A percentile compares a stretch with the other conserved stretches of the same genome.
These are phyloP conservation scores for Cyclocybe aegerita DNA, from an alignment of 768 basidiomycete genomes.

Conservation along the genomic window DNA sequence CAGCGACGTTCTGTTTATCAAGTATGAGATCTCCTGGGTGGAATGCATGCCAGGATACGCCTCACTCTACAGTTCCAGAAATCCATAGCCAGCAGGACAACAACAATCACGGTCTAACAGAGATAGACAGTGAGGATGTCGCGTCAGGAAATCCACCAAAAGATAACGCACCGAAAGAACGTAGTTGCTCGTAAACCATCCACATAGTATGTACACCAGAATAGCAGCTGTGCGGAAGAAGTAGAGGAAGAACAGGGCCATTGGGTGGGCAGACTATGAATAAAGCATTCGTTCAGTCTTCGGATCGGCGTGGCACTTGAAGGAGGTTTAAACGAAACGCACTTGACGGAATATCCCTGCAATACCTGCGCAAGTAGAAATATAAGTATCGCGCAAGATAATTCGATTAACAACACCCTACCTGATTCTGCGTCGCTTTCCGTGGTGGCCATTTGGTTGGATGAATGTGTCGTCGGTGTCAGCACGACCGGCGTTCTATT, in stretches of 20 bases:
- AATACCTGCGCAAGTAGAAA: conserved; percentile 43
- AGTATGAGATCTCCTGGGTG: not conserved
- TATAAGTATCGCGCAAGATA: not conserved
- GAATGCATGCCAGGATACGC: conserved; percentile 14
- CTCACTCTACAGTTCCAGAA: conserved; percentile 95
- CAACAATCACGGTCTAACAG: conserved; percentile 77
- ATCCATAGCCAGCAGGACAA: conserved; percentile 93
- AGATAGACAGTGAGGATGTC: not conserved
- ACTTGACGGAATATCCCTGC: conserved; percentile 80
- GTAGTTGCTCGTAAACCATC: conserved; percentile 86
- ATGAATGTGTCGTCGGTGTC: conserved; percentile 48
- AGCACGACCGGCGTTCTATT: conserved; percentile 50
- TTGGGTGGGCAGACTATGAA: conserved; percentile 74
- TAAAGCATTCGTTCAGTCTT: conserved; percentile 5
- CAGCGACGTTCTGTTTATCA: conserved; percentile 77
- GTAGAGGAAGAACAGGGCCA: conserved; percentile 85
- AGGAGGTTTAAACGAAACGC: conserved; percentile 11
- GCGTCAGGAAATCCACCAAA: too few relatives aligned
- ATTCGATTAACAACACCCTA: conserved; percentile 25
- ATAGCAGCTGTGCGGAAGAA: conserved; percentile 89
- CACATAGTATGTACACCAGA: conserved; percentile 89
- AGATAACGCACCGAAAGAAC: conserved; percentile 77
- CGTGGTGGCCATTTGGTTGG: conserved; percentile 48
- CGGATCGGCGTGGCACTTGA: not conserved
- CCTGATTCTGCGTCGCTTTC: conserved; percentile 78